Conservation (phyloP, 179 eudicot species). For the Carnegiea gigantea region DNA sequence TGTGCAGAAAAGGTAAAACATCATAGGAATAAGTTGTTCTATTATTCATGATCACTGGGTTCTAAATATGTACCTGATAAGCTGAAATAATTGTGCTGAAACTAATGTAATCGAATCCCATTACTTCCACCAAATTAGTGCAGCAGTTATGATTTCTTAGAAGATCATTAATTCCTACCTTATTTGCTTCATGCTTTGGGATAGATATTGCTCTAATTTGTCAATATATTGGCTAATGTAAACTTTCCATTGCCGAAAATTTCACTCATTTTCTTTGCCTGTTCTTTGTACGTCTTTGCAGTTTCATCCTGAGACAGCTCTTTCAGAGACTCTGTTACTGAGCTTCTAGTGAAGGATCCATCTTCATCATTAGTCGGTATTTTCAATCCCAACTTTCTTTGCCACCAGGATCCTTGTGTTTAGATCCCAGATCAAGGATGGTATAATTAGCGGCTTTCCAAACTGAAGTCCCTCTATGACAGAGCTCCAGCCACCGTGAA, state of each 20-base stretch:
- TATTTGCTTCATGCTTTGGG: not conserved
- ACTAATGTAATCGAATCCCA: no score
- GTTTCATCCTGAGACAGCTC: conserved; percentile 32
- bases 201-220: conserved; percentile 27
- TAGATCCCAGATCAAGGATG: conserved; percentile 35
- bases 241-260: conserved; percentile 17
- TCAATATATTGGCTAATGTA: conserved; percentile 31
- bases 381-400: conserved; percentile 20
- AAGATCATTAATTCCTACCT: not conserved
- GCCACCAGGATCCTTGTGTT: conserved; percentile 31
- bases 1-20: no score
- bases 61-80: no score
- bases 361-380: conserved; percentile 43
- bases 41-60: no score
- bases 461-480: conserved; percentile 36
- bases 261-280: conserved; percentile 34
- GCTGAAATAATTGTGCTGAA: no score
- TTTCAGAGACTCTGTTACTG: conserved; percentile 42
- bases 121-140: not conserved
- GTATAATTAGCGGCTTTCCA: conserved; percentile 31
- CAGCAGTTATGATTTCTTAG: not conserved
- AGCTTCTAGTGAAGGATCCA: conserved; percentile 39
- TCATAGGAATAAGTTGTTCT: no score
- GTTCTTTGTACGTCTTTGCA: conserved; percentile 34
- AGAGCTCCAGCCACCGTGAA: conserved; percentile 52